Base-by-base conservation (phyloP, 495 filamentous ascomycete species). In the Sabuloglossum arenarium region DNA sequence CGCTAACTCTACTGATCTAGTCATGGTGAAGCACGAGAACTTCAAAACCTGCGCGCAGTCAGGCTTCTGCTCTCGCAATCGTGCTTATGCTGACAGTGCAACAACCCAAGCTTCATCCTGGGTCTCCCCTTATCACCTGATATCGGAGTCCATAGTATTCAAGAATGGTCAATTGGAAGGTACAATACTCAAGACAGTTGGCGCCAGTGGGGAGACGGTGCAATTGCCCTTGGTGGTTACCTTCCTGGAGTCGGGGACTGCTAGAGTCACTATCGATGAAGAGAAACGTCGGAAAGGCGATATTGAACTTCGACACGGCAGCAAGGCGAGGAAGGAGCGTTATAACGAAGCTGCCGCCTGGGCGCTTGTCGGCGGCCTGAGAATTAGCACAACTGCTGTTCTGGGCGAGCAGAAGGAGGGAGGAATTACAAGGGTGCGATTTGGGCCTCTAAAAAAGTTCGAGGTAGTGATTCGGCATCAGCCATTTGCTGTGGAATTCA, bases 31-130 rank as follows among this genome's bases (percentile, higher is more conserved):
- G 69, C 84, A 94, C 61, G 83, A 93, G 61, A 86, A 89, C 62
- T 97, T 96, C 75, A 98, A 97, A 64, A 94, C 81, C 58, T 98
- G 91, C 71, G 70, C 78, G 37, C 91, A 98, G 67, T 88, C 89
- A 0, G 91, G 91, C 56, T 98, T 97, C 73, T 97, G 93, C 69
- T 86, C 85, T 64, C 87, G 91, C 56, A 96, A 95, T 68, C 81
- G 90, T 65, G 84, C 79, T 28, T 86, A 82, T 64, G 93, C 93
- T 58, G 88, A 97, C 65, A 73, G 78, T 54, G 88, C 77, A 55
- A 68, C 76, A 39, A 70, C 77, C 30, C 63, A 74, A 31, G 79
- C 78, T 52, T 73, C 78, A 42, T 72, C 75, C 19, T 95, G 88
- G 88, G 69, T 70, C 57, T 81, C 88, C 16, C 88, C 89, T 1